Evolutionary conservation across 495 filamentous ascomycete genomes (phyloP).

Genomic region (Clavariopsis aquatica): DNA sequence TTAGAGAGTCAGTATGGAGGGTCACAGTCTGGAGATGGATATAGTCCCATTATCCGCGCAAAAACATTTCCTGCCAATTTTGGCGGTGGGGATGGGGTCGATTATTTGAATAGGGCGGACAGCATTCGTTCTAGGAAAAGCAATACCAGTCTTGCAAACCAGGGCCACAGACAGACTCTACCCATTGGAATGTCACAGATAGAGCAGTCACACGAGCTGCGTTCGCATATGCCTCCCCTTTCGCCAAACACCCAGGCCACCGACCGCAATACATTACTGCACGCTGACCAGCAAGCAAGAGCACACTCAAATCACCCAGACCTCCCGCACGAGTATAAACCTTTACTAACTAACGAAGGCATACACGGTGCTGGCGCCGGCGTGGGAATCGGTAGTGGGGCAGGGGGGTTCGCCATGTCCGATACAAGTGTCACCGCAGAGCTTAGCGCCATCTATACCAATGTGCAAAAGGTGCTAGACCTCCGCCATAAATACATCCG

Average conservation of each 20-base stretch:
- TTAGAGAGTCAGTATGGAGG: constrained; percentile 55
- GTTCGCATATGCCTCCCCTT: neutral
- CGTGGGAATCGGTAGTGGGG: constrained; percentile 51
- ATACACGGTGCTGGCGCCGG: constrained; percentile 57
- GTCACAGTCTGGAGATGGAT: constrained; percentile 52
- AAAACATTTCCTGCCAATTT: constrained; percentile 41
- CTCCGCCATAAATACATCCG: constrained; percentile 86
- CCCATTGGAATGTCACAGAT: constrained; percentile 31
- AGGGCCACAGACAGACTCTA: constrained; percentile 20
- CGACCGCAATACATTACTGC: constrained; percentile 36
- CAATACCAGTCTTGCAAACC: constrained; percentile 40
- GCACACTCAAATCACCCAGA: constrained; percentile 50
- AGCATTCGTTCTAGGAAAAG: constrained; percentile 43
- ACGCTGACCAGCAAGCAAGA: constrained; percentile 51
- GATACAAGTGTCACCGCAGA: constrained; percentile 77
- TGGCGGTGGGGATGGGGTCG: constrained; percentile 32
- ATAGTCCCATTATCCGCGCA: constrained; percentile 55
- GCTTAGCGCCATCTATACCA: constrained; percentile 78
- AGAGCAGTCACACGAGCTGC: constrained; percentile 26
- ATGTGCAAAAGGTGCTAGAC: constrained; percentile 79
- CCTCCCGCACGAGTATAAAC: constrained; percentile 53
- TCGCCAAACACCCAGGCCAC: constrained; percentile 1
- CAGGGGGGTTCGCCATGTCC: constrained; percentile 54
- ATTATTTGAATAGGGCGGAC: constrained; percentile 29
- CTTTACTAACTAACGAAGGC: constrained; percentile 50